Evolutionary conservation across 1,139 yeast genomes (phyloP).

Genomic region (Zygotorulaspora mrakii): DNA sequence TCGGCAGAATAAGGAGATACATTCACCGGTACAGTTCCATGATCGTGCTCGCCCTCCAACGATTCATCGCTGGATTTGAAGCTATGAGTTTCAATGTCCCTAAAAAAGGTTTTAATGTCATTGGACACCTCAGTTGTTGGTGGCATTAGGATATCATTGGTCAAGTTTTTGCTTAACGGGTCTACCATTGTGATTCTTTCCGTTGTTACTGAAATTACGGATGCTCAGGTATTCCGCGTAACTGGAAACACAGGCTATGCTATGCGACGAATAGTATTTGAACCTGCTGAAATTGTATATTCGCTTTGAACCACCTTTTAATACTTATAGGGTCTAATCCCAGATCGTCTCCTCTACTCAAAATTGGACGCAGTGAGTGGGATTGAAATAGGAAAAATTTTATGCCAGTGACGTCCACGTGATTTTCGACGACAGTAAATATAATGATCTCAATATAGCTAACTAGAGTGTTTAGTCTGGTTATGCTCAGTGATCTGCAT

Average conservation of each 20-base stretch:
- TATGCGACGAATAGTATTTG: too few species aligned
- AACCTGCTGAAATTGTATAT: too few species aligned
- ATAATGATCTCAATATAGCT: slow-evolving; percentile 1
- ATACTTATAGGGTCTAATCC: slow-evolving; percentile 6
- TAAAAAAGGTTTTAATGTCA: slow-evolving; percentile 12
- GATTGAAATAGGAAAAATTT: slow-evolving; percentile 2
- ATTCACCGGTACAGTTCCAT: neutral
- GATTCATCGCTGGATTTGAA: slow-evolving; percentile 3
- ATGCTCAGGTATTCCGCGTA: neutral
- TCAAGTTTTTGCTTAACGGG: neutral
- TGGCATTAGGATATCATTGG: slow-evolving; percentile 3
- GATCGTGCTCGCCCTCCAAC: neutral
- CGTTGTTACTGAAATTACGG: neutral
- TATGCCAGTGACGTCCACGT: neutral
- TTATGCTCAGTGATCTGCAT: too few species aligned
- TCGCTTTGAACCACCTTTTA: too few species aligned
- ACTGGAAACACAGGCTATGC: neutral
- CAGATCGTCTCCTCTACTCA: slow-evolving; percentile 1
- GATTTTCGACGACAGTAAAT: slow-evolving; percentile 2
- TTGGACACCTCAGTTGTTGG: slow-evolving; percentile 1
- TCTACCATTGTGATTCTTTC: slow-evolving; percentile 1
- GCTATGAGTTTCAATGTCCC: slow-evolving; percentile 9
- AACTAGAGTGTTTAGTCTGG: too few species aligned
- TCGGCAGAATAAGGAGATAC: slow-evolving; percentile 15
- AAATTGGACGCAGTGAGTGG: neutral